These are phyloP conservation scores for Sambucus nigra DNA, from an alignment of 129 eudicot species.

Conservation along the genomic window DNA sequence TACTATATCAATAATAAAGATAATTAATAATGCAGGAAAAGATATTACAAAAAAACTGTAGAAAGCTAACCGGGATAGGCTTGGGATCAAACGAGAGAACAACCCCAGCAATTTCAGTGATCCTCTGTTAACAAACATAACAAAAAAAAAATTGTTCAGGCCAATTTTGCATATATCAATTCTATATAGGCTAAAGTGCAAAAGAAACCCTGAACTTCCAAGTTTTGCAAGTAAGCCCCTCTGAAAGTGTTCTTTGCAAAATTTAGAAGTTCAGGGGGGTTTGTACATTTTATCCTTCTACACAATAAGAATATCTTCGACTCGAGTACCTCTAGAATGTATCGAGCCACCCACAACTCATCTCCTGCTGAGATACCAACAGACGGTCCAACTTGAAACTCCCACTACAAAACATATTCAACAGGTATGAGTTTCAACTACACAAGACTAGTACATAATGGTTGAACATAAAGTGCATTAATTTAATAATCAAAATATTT, in stretches of 20 bases:
- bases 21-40: too few relatives aligned
- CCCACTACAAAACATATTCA: constrained; percentile 53
- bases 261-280: too few relatives aligned
- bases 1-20: background rate
- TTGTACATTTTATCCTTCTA: too few relatives aligned
- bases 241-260: too few relatives aligned
- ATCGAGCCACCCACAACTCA: constrained; percentile 90
- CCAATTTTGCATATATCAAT: background rate
- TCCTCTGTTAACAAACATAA: constrained; percentile 57
- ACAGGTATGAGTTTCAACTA: background rate
- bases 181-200: too few relatives aligned
- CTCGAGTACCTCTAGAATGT: constrained; percentile 74
- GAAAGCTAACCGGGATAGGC: constrained; percentile 74
- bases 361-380: constrained; percentile 92
- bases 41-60: too few relatives aligned
- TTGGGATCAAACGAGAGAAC: constrained; percentile 90
- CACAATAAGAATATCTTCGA: background rate
- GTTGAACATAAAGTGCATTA: background rate
- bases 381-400: constrained; percentile 90
- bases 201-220: too few relatives aligned
- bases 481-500: background rate
- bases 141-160: background rate
- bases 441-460: background rate
- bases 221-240: too few relatives aligned
- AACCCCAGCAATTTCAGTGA: constrained; percentile 82